Base-by-base conservation (phyloP, 1,284 basidiomycete genomes). In the Papiliotrema laurentii region DNA sequence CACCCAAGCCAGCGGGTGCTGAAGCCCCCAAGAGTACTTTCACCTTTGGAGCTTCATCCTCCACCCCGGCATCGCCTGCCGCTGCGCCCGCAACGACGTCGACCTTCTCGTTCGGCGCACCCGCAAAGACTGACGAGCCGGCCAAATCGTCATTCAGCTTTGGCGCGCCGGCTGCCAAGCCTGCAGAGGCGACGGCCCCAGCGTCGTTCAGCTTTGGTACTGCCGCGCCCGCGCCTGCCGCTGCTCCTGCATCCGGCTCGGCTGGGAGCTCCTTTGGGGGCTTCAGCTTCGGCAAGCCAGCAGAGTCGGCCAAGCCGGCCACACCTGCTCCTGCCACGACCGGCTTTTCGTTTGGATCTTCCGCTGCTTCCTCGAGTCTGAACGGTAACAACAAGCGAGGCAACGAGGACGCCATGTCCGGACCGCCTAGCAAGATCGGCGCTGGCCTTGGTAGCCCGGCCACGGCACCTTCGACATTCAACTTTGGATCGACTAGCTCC, bases 211-310 rank as follows among this genome's bases (percentile, higher is more conserved):
- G 34, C 26, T 47, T 47, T 19, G 43, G 50, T 25, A 18, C 33
- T 4, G 36, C 39, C 5, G 13, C 18, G 18, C 10, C 39, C 10
- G 10, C 14, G 14, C 19, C 18, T 37, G 11, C 14, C 36, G 19
- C 11, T 16, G 14, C 36, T 7, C 36, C 36, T 16, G 36, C 36
- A 7, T 11, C 36, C 11, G 36, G 10, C 10, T 9, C 10, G 36
- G 7, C 36, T 21, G 36, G 18, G 18, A 31, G 40, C 11, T 46
- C 45, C 11, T 55, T 49, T 25, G 40, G 41, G 11, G 54, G 56
- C 3, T 63, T 62, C 51, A 44, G 35, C 21, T 62, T 64, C 19
- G 50, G 53, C 40, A 53, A 54, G 31, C 35, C 49, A 26, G 37
- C 50, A n/a, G 54, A 53, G 25, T 11, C 24, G n/a, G 37, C 51